Percentiles rank a stretch among this genome's conserved stretches.
These are phyloP conservation scores for Lipomyces mesembrius DNA, from an alignment of 805 yeast genomes.

Conservation along the genomic window DNA sequence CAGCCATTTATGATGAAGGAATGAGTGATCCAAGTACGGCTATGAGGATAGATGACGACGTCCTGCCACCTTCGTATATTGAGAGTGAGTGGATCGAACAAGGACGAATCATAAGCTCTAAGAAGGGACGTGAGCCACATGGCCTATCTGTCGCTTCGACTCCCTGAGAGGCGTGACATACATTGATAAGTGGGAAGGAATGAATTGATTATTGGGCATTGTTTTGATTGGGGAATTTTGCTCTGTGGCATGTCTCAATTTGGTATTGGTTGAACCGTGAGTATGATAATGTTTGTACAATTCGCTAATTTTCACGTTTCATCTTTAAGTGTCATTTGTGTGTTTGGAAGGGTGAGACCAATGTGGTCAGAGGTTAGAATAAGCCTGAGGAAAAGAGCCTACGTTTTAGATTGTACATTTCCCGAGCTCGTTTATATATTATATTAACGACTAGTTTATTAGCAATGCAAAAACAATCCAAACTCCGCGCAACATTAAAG, in stretches of 20 bases:
- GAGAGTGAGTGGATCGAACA: conserved; percentile 20
- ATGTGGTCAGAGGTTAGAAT: too few species aligned
- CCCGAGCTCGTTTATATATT: too few species aligned
- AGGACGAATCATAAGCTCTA: neutral
- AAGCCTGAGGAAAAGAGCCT: too few species aligned
- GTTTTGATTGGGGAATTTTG: neutral
- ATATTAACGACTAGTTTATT: too few species aligned
- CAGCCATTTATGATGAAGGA: neutral
- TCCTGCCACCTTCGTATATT: conserved; percentile 22
- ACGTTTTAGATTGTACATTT: too few species aligned
- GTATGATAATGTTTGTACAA: neutral
- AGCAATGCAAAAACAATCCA: too few species aligned
- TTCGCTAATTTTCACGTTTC: neutral
- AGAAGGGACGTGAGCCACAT: conserved; percentile 3
- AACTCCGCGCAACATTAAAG: too few species aligned
- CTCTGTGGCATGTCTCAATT: too few species aligned
- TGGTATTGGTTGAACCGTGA: neutral
- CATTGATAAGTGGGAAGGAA: neutral
- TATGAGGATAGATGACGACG: neutral
- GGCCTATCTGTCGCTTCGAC: neutral
- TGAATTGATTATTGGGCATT: neutral
- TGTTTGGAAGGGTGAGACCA: too few species aligned
- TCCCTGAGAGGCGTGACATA: neutral
- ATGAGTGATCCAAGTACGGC: neutral
- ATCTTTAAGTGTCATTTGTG: too few species aligned